phyloP scores from a whole-genome alignment of 164 flowering plant species.

The Chloranthus sessilifolius region DNA sequence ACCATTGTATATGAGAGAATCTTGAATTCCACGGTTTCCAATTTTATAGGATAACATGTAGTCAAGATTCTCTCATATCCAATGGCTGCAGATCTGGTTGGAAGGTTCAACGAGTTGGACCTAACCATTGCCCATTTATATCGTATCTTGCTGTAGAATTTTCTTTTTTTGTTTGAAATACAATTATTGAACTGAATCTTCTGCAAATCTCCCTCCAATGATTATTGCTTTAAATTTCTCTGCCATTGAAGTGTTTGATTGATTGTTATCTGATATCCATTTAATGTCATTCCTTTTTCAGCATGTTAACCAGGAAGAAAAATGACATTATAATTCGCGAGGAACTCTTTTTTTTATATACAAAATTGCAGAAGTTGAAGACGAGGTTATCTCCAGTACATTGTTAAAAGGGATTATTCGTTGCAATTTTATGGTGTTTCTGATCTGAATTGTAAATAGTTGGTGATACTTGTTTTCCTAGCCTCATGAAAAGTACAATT shows the following conservation, averaged over 20 bases:
- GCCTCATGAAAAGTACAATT: not conserved
- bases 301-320: conserved; percentile 16
- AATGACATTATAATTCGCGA: conserved; percentile 1
- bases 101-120: too few species aligned
- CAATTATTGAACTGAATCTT: conserved; percentile 2
- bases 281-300: conserved; percentile 6
- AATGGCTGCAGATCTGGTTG: too few species aligned
- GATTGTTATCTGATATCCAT: not conserved
- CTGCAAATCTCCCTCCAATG: not conserved
- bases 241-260: not conserved
- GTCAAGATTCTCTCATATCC: too few species aligned
- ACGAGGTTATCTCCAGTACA: too few species aligned
- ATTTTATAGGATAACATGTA: too few species aligned
- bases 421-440: not conserved
- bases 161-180: not conserved
- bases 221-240: too few species aligned
- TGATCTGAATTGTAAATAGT: not conserved
- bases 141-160: not conserved
- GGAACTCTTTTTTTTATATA: not conserved
- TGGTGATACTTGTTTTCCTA: too few species aligned
- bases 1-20: too few species aligned
- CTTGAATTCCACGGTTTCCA: too few species aligned
- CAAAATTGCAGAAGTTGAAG: not conserved
- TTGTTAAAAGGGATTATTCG: not conserved
- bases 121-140: too few species aligned